A percentile compares a stretch with the other conserved stretches of the same genome.
phyloP scores from a whole-genome alignment of 441 rosid genomes.

The Kokia cookei region DNA sequence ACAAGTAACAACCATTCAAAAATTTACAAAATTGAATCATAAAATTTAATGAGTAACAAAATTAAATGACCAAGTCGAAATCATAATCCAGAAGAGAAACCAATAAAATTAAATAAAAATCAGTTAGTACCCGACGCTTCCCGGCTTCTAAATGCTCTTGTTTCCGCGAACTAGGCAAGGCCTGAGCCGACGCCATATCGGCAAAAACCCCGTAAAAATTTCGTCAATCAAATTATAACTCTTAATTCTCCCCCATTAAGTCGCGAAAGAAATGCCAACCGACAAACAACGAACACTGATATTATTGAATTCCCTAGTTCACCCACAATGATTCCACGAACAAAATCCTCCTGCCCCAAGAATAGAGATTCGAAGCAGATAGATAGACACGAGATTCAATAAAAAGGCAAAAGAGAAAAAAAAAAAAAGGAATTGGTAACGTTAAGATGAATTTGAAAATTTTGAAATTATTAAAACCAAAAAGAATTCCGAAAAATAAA shows the following conservation, averaged over 20 bases:
- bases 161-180: conserved; percentile 61
- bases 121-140: conserved; percentile 65
- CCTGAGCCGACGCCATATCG: conserved; percentile 92
- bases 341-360: not conserved
- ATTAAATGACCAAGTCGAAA: conserved; percentile 1
- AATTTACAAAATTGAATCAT: not conserved
- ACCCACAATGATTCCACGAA: not conserved
- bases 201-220: conserved; percentile 18
- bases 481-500: not conserved
- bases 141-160: conserved; percentile 92
- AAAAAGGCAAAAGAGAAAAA: not conserved
- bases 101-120: conserved; percentile 1
- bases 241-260: conserved; percentile 14
- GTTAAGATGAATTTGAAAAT: not conserved
- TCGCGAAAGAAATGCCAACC: conserved; percentile 1
- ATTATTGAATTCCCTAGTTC: not conserved
- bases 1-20: not conserved
- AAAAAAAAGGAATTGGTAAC: not conserved
- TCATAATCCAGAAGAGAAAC: conserved; percentile 2
- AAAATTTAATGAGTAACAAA: not conserved
- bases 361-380: not conserved
- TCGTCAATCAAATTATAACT: conserved; percentile 19
- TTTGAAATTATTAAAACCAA: not conserved
- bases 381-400: not conserved
- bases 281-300: not conserved